Conservation (phyloP, 495 filamentous ascomycete species). For the Geopyxis carbonaria region DNA sequence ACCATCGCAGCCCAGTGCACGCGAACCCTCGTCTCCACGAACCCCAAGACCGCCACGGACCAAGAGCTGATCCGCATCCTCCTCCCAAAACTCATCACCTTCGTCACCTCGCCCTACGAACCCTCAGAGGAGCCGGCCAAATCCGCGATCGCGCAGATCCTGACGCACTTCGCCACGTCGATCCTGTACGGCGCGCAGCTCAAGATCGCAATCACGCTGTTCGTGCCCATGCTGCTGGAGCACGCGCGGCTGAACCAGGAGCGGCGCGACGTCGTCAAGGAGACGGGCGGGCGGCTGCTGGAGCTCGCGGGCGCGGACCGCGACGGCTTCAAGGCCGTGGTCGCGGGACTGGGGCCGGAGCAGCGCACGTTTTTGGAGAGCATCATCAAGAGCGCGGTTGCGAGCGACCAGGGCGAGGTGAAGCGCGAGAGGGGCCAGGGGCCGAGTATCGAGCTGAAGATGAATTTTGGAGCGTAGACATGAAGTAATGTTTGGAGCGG, state of each 20-base stretch:
- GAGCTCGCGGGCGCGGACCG: conserved; percentile 68
- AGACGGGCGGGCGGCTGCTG: conserved; percentile 58
- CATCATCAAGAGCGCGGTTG: conserved; percentile 42
- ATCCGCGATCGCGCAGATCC: conserved; percentile 33
- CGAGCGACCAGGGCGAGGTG: conserved; percentile 25
- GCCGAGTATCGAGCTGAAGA: conserved; percentile 84
- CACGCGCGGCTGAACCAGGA: conserved; percentile 37
- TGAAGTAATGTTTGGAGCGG: too few species aligned
- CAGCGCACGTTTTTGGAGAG: conserved; percentile 69
- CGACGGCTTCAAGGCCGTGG: conserved; percentile 52
- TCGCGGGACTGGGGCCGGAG: conserved; percentile 49
- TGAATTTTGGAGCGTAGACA: conserved; percentile 51
- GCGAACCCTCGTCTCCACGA: conserved; percentile 56
- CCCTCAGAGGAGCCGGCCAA: conserved; percentile 43
- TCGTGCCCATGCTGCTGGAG: conserved; percentile 63
- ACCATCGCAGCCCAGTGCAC: conserved; percentile 80
- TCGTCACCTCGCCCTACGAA: conserved; percentile 46
- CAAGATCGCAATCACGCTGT: conserved; percentile 47
- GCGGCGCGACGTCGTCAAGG: conserved; percentile 32
- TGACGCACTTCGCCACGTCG: conserved; percentile 44
- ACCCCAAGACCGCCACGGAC: conserved; percentile 46
- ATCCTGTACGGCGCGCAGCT: conserved; percentile 34
- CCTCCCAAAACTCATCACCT: conserved; percentile 57
- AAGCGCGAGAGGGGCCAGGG: conserved; percentile 35
- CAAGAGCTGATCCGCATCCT: conserved; percentile 56